phyloP scores from a whole-genome alignment of 1,284 basidiomycete species.

The Paramarasmius palmivorus region DNA sequence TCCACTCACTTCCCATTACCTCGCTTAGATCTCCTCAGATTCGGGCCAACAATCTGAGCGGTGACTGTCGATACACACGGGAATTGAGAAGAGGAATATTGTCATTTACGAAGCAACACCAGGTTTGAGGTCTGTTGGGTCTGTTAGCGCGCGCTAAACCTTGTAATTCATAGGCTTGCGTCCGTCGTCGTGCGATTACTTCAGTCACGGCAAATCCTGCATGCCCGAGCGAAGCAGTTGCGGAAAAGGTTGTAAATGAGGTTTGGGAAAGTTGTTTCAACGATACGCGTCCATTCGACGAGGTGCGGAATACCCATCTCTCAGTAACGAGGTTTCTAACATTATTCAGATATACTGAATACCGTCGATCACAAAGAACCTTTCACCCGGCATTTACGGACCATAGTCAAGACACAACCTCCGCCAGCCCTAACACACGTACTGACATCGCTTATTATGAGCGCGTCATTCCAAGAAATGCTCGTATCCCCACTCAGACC shows the following conservation, averaged over 20 bases:
- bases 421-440: too few relatives aligned
- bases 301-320: conserved; percentile 54
- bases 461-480: too few relatives aligned
- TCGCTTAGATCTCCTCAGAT: conserved; percentile 55
- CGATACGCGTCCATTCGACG: conserved; percentile 96
- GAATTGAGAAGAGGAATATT: conserved; percentile 79
- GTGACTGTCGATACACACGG: conserved; percentile 85
- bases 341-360: neutral
- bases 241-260: conserved; percentile 51
- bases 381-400: too few relatives aligned
- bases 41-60: conserved; percentile 90
- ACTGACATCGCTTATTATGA: too few relatives aligned
- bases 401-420: too few relatives aligned
- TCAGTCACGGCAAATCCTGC: conserved; percentile 82
- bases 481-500: too few relatives aligned
- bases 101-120: conserved; percentile 90
- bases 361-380: neutral
- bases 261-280: conserved; percentile 96
- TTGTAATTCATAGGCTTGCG: conserved; percentile 65
- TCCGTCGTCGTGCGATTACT: conserved; percentile 82
- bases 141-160: conserved; percentile 4
- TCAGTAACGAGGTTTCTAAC: neutral
- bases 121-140: conserved; percentile 49
- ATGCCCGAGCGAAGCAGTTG: conserved; percentile 77
- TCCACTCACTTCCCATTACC: conserved; percentile 8